Evolutionary conservation across 2,329 filamentous ascomycete species (phyloP), one percentile per base, ranked within the genome.

Genomic region (Pseudogymnoascus sp.): DNA sequence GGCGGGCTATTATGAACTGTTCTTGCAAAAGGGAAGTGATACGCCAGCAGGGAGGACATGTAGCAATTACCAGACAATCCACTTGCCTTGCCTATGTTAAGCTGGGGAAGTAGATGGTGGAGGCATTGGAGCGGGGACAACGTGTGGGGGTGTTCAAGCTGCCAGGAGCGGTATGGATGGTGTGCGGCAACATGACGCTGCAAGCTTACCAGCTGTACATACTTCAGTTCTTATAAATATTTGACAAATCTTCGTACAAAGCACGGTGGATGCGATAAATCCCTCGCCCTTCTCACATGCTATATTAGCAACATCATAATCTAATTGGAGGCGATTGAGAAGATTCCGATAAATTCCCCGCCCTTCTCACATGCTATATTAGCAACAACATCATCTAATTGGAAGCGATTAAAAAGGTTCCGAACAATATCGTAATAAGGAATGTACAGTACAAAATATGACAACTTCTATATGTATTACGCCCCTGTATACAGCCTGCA

Each of bases 31-130:
- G 1, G 80, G 81, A 1, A 79, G 76, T 58, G 78, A 80, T 39
- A 73, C 73, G 36, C 80, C 81, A 1, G 76, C 74, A 60, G 80
- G 79, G 2, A 74, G 73, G 70, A 78, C 74, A 4, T 83, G 81
- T 67, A 82, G 78, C 66, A 82, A 82, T 68, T 82, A 79, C 63
- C 80, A 82, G 74, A 81, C 79, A 28, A 73, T 83, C 62, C 81
- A 83, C 72, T 69, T 82, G 67, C 81, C 49, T 25, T 55, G 49
- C 28, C 33, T 55, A 33, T 55, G 49, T 55, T 55, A 55, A 55
- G 25, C 49, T 19, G 49, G 8, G 16, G 12, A 25, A 55, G 7
- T 11, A 4, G 2, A 49, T 2, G 33, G 25, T 19, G 25, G 14
- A 28, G 5, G 16, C 11, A 30, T 19, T 3, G 22, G 3, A 49